A percentile compares a stretch with the other conserved stretches of the same genome.
These are phyloP conservation scores for Chaetoceros tenuissimus DNA, from an alignment of 108 stramenopile species.

Conservation along the genomic window DNA sequence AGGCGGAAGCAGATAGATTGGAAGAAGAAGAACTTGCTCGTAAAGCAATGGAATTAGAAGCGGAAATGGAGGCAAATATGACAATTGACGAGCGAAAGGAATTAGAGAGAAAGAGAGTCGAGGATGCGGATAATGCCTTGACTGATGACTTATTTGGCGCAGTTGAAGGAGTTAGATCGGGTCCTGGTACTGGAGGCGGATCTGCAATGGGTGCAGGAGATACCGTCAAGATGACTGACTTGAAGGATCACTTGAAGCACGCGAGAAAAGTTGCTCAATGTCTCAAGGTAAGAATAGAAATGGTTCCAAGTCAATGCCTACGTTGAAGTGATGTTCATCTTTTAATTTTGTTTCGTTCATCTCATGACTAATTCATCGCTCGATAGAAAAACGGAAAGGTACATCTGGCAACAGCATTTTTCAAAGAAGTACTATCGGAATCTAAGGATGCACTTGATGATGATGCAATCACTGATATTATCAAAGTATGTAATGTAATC, in stretches of 20 bases:
- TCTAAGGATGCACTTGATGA: conserved; percentile 81
- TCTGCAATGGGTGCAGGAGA: conserved; percentile 39
- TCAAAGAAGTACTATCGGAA: conserved; percentile 71
- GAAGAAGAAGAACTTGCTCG: conserved; percentile 74
- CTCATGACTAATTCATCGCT: too few species aligned
- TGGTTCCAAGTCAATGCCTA: background rate
- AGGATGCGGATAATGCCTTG: conserved; percentile 72
- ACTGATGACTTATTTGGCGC: conserved; percentile 83
- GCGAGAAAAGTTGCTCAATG: conserved; percentile 67
- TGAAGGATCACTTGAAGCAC: conserved; percentile 88
- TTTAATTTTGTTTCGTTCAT: background rate
- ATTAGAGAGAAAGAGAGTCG: conserved; percentile 48
- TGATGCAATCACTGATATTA: conserved; percentile 78
- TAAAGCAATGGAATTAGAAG: conserved; percentile 81
- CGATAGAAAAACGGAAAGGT: conserved; percentile 71
- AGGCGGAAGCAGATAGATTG: conserved; percentile 43
- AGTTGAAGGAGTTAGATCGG: conserved; percentile 29
- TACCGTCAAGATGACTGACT: conserved; percentile 65
- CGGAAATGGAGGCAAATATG: conserved; percentile 82
- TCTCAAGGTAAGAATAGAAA: conserved; percentile 71
- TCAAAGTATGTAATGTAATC: conserved; percentile 83
- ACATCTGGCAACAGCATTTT: conserved; percentile 60
- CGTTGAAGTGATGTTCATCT: background rate
- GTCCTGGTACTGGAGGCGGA: conserved; percentile 4
- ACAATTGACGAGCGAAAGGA: conserved; percentile 59